A percentile compares a stretch with the other conserved stretches of the same genome.
Evolutionary conservation across 179 eudicot genomes (phyloP).

Genomic region (Carnegiea gigantea): DNA sequence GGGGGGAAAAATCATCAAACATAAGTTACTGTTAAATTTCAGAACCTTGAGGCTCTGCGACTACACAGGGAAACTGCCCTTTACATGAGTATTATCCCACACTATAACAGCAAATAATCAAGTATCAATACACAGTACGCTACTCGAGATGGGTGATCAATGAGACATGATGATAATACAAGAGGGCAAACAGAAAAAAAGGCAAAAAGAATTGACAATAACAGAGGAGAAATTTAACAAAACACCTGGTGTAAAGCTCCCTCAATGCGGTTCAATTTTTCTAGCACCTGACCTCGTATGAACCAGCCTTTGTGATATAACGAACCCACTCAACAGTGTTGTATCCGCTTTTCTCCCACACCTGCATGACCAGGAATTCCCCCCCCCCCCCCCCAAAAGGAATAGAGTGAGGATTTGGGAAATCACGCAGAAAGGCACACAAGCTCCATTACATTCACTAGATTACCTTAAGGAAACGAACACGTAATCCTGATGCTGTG

Average conservation of each 20-base stretch:
- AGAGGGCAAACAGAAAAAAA: background rate
- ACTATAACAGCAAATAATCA: slow-evolving; percentile 24
- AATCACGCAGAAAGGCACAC: background rate
- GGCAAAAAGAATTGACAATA: background rate
- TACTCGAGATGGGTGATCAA: slow-evolving; percentile 24
- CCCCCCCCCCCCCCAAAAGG: no score
- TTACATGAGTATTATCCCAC: slow-evolving; percentile 28
- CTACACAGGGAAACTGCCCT: slow-evolving; percentile 19
- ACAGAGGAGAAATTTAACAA: slow-evolving; percentile 12
- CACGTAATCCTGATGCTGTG: slow-evolving; percentile 97
- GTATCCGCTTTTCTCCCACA: slow-evolving; percentile 99
- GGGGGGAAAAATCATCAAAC: background rate
- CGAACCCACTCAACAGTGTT: slow-evolving; percentile 99
- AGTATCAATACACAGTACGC: slow-evolving; percentile 36
- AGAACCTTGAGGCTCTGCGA: slow-evolving; percentile 12
- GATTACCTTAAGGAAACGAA: slow-evolving; percentile 93
- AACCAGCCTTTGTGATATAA: slow-evolving; percentile 97
- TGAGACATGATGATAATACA: slow-evolving; percentile 27
- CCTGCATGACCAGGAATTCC: no score
- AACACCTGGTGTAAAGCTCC: slow-evolving; percentile 4
- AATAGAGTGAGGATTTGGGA: background rate
- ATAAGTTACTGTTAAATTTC: background rate
- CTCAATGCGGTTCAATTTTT: slow-evolving; percentile 7
- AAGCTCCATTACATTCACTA: background rate
- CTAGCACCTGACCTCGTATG: slow-evolving; percentile 92